phyloP scores from a whole-genome alignment of 176 grass and related monocot genomes.

The Oryza rufipogon region DNA sequence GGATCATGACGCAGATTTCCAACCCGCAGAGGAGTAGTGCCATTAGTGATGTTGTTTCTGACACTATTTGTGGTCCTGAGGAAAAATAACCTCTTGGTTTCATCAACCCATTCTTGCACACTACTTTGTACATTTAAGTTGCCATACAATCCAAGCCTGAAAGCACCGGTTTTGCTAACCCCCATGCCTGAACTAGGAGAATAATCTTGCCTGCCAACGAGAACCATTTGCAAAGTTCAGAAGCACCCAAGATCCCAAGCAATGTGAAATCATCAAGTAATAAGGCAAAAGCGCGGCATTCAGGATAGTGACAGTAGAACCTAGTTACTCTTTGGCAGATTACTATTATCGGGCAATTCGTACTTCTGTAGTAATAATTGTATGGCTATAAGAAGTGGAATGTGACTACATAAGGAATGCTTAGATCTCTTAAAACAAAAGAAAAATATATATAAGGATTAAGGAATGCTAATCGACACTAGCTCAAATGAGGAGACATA shows the following conservation, averaged over 20 bases:
- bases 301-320: neutral
- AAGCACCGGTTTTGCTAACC: conserved; percentile 3
- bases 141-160: conserved; percentile 34
- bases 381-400: neutral
- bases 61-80: conserved; percentile 35
- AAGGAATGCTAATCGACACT: too few species aligned
- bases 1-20: conserved; percentile 25
- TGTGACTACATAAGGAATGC: too few species aligned
- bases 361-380: neutral
- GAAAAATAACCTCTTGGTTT: conserved; percentile 30
- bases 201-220: conserved; percentile 46
- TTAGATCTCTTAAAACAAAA: too few species aligned
- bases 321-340: neutral
- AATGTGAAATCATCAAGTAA: neutral
- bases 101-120: conserved; percentile 45
- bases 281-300: neutral
- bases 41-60: conserved; percentile 15
- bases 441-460: too few species aligned
- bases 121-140: conserved; percentile 24
- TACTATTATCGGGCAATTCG: neutral
- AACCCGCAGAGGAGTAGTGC: conserved; percentile 31
- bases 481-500: too few species aligned
- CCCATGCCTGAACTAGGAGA: conserved; percentile 45
- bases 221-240: conserved; percentile 32
- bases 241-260: neutral